These are phyloP conservation scores for Cicer yamashitae DNA, from an alignment of 306 rosid genomes.

Conservation along the genomic window DNA sequence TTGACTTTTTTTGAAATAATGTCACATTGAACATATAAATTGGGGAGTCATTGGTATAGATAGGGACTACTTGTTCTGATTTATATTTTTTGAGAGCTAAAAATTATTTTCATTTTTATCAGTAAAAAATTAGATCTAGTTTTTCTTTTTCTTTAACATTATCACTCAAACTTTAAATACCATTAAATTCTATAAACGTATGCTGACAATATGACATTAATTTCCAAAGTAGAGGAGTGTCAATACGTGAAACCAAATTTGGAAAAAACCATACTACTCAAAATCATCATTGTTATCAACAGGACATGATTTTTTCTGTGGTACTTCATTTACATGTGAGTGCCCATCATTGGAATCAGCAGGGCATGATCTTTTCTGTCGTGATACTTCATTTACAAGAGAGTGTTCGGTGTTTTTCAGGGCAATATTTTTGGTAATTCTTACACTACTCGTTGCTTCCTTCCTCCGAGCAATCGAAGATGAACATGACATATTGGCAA, in stretches of 20 bases:
- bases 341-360: constrained; percentile 1
- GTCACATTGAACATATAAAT: too few species aligned
- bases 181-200: neutral
- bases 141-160: too few species aligned
- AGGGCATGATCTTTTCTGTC: constrained; percentile 73
- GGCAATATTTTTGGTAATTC: constrained; percentile 46
- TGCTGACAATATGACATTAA: neutral
- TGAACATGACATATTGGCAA: constrained; percentile 46
- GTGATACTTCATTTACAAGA: constrained; percentile 57
- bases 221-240: neutral
- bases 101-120: too few species aligned
- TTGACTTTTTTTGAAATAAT: too few species aligned
- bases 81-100: too few species aligned
- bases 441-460: constrained; percentile 46
- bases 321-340: constrained; percentile 6
- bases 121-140: too few species aligned
- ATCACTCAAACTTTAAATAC: too few species aligned
- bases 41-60: too few species aligned
- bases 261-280: constrained; percentile 43
- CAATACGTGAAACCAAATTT: constrained; percentile 21
- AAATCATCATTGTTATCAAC: constrained; percentile 46
- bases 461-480: constrained; percentile 47
- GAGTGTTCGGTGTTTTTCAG: constrained; percentile 48
- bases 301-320: constrained; percentile 1
- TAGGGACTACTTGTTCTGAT: too few species aligned